These are phyloP conservation scores for Fusarium dimerum DNA, from an alignment of 2,329 filamentous ascomycete species.

Conservation along the genomic window DNA sequence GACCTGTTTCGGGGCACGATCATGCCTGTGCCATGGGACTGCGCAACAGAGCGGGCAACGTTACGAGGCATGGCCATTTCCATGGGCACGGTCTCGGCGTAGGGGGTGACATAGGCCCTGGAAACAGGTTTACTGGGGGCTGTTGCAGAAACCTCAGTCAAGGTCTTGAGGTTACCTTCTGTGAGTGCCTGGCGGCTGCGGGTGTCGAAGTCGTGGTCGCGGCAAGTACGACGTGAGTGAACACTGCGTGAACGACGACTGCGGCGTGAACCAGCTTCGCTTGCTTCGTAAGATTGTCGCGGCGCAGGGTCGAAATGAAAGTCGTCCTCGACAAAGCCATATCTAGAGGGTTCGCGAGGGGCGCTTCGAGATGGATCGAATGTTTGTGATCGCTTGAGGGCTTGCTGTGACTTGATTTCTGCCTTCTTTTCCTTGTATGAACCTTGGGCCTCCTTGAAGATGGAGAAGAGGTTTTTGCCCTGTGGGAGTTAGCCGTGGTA, in stretches of 20 bases:
- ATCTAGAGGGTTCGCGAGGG: conserved; percentile 11
- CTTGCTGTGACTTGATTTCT: conserved; percentile 68
- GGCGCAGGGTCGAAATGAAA: conserved; percentile 39
- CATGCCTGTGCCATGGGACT: conserved; percentile 22
- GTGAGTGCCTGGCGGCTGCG: conserved; percentile 47
- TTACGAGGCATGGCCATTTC: conserved; percentile 44
- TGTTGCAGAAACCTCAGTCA: conserved; percentile 53
- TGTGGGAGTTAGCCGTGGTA: conserved; percentile 38
- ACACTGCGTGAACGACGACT: conserved; percentile 43
- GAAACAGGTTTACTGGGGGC: conserved; percentile 45
- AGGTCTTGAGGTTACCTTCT: conserved; percentile 52
- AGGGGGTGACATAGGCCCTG: conserved; percentile 42
- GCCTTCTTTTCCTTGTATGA: conserved; percentile 88
- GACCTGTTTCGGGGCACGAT: conserved; percentile 41
- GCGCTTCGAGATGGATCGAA: conserved; percentile 38
- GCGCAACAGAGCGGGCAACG: conserved; percentile 26
- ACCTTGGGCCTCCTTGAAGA: conserved; percentile 89
- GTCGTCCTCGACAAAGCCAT: conserved; percentile 31
- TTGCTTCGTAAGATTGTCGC: conserved; percentile 33
- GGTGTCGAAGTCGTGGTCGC: conserved; percentile 32
- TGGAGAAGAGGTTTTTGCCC: conserved; percentile 86
- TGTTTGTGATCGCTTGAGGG: conserved; percentile 63
- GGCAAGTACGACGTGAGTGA: conserved; percentile 31
- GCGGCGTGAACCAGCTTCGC: conserved; percentile 44
- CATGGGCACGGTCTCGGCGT: conserved; percentile 39